These are phyloP conservation scores for Zymoseptoria brevis DNA, from an alignment of 2,329 filamentous ascomycete genomes.

Conservation along the genomic window DNA sequence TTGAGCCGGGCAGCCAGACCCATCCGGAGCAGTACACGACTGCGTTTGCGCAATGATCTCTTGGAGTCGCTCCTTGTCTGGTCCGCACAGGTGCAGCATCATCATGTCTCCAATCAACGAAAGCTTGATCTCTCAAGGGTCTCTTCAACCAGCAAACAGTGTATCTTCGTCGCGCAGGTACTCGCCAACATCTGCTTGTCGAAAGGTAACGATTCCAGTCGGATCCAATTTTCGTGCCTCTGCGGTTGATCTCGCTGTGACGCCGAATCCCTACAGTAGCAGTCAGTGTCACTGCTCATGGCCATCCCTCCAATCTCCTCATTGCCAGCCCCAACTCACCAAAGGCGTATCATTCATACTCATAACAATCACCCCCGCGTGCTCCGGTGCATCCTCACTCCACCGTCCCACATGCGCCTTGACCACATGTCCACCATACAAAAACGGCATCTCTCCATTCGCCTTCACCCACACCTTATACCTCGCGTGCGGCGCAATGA, in stretches of 20 bases:
- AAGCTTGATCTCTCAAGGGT: neutral
- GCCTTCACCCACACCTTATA: constrained; percentile 97
- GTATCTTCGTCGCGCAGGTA: constrained; percentile 78
- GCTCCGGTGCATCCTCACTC: constrained; percentile 87
- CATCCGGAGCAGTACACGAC: neutral
- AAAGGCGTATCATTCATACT: constrained; percentile 83
- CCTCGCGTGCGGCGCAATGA: constrained; percentile 82
- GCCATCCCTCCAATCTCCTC: neutral
- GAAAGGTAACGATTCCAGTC: constrained; percentile 79
- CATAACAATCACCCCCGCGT: constrained; percentile 83
- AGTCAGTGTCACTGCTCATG: constrained; percentile 6
- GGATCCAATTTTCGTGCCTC: constrained; percentile 81
- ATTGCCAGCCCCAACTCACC: constrained; percentile 32
- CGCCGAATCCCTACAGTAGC: constrained; percentile 67
- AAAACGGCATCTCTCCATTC: constrained; percentile 94
- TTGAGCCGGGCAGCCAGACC: neutral
- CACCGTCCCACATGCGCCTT: constrained; percentile 75
- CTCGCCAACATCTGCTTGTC: constrained; percentile 90
- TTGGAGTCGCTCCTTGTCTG: constrained; percentile 44
- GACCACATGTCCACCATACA: constrained; percentile 87
- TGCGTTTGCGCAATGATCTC: constrained; percentile 52
- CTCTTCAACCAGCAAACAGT: constrained; percentile 36
- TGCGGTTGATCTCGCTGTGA: constrained; percentile 78
- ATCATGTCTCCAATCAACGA: neutral
- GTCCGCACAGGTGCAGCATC: neutral